phyloP scores from a whole-genome alignment of 352 stramenopile genomes.

The Phytopythium montanum region DNA sequence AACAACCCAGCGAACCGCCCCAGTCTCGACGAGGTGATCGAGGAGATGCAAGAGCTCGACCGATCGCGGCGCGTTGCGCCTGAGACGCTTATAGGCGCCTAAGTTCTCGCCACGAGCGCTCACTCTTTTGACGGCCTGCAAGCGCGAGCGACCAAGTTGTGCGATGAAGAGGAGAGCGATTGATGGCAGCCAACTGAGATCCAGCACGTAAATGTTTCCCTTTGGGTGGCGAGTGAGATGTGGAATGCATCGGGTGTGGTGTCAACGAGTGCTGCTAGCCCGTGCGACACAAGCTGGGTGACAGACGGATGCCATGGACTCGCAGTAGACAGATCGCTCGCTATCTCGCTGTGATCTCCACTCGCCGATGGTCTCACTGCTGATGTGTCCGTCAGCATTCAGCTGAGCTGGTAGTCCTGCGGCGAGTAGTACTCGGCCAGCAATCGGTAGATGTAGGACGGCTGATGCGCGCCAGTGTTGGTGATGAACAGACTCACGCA shows the following conservation, averaged over 20 bases:
- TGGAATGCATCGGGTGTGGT: no score
- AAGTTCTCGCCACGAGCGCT: no score
- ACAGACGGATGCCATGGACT: not conserved
- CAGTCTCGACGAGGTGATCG: not conserved
- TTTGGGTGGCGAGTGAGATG: no score
- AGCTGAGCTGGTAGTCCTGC: conserved; percentile 92
- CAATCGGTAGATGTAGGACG: conserved; percentile 98
- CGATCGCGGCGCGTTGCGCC: no score
- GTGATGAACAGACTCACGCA: conserved; percentile 98
- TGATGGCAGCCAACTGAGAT: no score
- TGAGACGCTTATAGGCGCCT: no score
- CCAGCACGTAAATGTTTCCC: no score
- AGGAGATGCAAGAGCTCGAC: conserved; percentile 7
- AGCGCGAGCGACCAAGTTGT: no score
- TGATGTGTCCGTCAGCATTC: conserved; percentile 12
- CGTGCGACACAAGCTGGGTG: not conserved
- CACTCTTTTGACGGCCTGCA: no score
- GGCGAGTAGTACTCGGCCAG: conserved; percentile 98
- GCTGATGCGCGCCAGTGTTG: conserved; percentile 97
- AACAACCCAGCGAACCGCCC: not conserved
- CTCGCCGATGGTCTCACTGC: not conserved
- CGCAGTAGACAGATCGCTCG: not conserved
- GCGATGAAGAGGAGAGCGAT: no score
- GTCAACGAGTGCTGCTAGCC: no score
- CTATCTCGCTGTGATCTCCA: not conserved